phyloP scores from a whole-genome alignment of 148 eudicot species.

The Rhododendron henanense region DNA sequence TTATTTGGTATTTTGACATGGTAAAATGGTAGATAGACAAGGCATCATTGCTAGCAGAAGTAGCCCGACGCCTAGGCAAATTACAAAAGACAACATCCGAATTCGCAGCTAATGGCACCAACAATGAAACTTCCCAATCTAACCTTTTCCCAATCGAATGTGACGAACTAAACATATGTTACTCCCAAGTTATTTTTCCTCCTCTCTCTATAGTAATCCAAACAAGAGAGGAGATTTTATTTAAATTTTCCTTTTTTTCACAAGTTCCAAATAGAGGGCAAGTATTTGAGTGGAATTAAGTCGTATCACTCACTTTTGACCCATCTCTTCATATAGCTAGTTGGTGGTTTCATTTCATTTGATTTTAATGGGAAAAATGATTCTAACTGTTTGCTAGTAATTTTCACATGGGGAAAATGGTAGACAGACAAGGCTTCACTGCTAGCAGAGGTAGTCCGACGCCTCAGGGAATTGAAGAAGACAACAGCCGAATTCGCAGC shows the following conservation, averaged over 20 bases:
- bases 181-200: slow-evolving; percentile 16
- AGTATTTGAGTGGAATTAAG: no score
- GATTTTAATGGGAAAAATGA: not conserved
- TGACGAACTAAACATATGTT: slow-evolving; percentile 49
- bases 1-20: not conserved
- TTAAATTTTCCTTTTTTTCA: no score
- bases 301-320: not conserved
- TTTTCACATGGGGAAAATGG: not conserved
- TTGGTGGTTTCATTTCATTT: not conserved
- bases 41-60: slow-evolving; percentile 78
- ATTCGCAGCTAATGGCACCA: slow-evolving; percentile 9
- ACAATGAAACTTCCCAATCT: slow-evolving; percentile 10
- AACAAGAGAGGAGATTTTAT: no score
- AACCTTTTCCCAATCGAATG: slow-evolving; percentile 49
- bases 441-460: slow-evolving; percentile 78
- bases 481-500: slow-evolving; percentile 34
- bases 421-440: slow-evolving; percentile 94
- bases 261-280: no score
- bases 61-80: slow-evolving; percentile 63
- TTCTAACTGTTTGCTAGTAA: not conserved
- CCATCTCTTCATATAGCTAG: not conserved
- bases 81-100: slow-evolving; percentile 50
- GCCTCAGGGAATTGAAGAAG: slow-evolving; percentile 63
- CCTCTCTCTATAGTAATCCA: no score
- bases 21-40: slow-evolving; percentile 65